Percentiles rank a stretch among this genome's conserved stretches.
phyloP scores from a whole-genome alignment of 2,329 filamentous ascomycete species.

The Mollisia scopiformis region DNA sequence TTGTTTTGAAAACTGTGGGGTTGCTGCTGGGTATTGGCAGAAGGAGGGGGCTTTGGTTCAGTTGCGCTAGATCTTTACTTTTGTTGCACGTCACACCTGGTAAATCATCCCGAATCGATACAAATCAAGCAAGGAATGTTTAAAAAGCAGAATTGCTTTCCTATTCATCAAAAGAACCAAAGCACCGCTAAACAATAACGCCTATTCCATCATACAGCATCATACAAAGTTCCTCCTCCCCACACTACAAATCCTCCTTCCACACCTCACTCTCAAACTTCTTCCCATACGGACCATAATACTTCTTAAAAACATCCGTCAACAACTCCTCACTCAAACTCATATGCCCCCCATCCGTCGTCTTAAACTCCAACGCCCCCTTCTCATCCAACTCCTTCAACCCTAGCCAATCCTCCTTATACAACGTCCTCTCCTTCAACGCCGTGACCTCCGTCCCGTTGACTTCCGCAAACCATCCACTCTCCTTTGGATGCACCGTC shows the following conservation, averaged over 20 bases:
- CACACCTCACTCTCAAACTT: conserved; percentile 21
- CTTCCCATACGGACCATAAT: conserved; percentile 42
- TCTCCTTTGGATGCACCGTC: conserved; percentile 88
- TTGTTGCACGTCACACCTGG: no score
- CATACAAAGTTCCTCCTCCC: neutral
- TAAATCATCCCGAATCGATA: no score
- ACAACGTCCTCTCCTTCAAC: conserved; percentile 72
- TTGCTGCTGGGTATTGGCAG: no score
- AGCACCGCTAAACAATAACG: no score
- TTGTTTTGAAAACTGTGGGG: no score
- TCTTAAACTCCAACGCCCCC: conserved; percentile 77
- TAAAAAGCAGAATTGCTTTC: no score
- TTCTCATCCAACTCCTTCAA: conserved; percentile 77
- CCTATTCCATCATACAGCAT: neutral
- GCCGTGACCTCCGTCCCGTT: conserved; percentile 70
- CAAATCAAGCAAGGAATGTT: no score
- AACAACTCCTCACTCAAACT: conserved; percentile 68
- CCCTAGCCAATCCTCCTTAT: conserved; percentile 92
- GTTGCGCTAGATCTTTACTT: no score
- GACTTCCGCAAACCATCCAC: conserved; percentile 87
- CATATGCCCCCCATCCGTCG: conserved; percentile 82
- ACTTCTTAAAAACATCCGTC: conserved; percentile 43
- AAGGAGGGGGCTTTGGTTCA: no score
- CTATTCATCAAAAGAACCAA: no score
- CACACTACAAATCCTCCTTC: neutral